Evolutionary conservation across 805 yeast genomes (phyloP), one percentile per base, ranked within the genome.

Genomic region (Yarrowia sp.): DNA sequence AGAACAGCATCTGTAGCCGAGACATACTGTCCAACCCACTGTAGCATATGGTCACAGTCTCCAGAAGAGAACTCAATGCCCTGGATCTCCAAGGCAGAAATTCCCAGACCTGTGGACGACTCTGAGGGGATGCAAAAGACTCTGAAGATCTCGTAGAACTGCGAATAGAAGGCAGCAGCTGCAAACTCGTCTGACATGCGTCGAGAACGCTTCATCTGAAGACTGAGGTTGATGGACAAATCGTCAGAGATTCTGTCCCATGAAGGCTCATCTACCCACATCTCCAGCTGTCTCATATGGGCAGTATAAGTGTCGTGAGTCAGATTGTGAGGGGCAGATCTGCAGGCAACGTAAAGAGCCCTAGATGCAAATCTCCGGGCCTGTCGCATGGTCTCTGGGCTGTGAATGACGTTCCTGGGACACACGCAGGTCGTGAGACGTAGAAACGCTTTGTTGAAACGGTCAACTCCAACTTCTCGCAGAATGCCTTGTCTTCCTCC

Each of bases 281-380:
- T 15, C 16, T 38, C 56, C 26, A 48, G 48, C 40, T 48, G 55
- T 22, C 16, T 8, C 55, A 63, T 48, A 11, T 63, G 55, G 8
- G 56, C 8, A 22, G 38, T 48, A 46, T 48, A 63, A 3, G 55
- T 49, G 15, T 63, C 48, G 3, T 63, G 56, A 2, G 65, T 59
- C 35, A 59, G 65, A 59, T 59, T 59, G 16, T 59, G 52, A 14
- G 65, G 65, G 45, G 65, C 41, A 26, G 65, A 59, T 14, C 65
- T 32, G n/a, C 50, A 43, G 35, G 65, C 65, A 2, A 45, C 50
- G 11, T 59, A 59, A 36, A 59, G 65, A 45, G 65, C 65, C 45
- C 65, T 59, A n/a, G 65, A 59, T 8, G 65, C 65, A 43, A 59
- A 59, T 7, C n/a, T 12, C 10, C 65, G 52, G 14, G 65, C 65